Conservation (phyloP, 164 flowering plant species). For the Nelumbo lutea region DNA sequence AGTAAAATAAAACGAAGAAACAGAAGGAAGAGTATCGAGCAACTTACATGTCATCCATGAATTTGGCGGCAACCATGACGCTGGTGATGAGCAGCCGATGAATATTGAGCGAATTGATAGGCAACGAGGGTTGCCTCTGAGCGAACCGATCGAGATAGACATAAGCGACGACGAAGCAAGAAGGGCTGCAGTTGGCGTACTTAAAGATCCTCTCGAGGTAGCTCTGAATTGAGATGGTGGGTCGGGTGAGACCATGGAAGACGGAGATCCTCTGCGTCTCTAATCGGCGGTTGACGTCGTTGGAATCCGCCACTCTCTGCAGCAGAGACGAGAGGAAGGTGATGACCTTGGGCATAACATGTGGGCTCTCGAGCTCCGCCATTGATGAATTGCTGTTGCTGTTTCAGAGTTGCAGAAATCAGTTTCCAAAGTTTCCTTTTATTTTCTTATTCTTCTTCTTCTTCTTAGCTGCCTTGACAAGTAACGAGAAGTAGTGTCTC, state of each 20-base stretch:
- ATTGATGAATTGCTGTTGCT: conserved; percentile 8
- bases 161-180: conserved; percentile 57
- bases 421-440: background rate
- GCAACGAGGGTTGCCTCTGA: conserved; percentile 34
- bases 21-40: background rate
- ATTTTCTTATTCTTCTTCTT: background rate
- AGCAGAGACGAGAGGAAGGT: conserved; percentile 34
- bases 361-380: conserved; percentile 20
- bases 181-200: conserved; percentile 64
- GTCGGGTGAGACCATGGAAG: conserved; percentile 55
- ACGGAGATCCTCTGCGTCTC: conserved; percentile 28
- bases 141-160: conserved; percentile 53
- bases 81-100: conserved; percentile 51
- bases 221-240: conserved; percentile 42
- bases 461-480: conserved; percentile 6
- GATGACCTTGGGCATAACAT: conserved; percentile 27
- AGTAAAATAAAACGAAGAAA: background rate
- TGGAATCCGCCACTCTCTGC: conserved; percentile 33
- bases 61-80: conserved; percentile 49
- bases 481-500: background rate
- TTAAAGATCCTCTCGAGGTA: conserved; percentile 62
- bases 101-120: conserved; percentile 46
- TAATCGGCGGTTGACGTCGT: conserved; percentile 18
- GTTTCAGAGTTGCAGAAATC: background rate
- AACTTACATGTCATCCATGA: conserved; percentile 53